These are phyloP conservation scores for Persicaria tinctoria DNA, from an alignment of 148 eudicot species.

Conservation along the genomic window DNA sequence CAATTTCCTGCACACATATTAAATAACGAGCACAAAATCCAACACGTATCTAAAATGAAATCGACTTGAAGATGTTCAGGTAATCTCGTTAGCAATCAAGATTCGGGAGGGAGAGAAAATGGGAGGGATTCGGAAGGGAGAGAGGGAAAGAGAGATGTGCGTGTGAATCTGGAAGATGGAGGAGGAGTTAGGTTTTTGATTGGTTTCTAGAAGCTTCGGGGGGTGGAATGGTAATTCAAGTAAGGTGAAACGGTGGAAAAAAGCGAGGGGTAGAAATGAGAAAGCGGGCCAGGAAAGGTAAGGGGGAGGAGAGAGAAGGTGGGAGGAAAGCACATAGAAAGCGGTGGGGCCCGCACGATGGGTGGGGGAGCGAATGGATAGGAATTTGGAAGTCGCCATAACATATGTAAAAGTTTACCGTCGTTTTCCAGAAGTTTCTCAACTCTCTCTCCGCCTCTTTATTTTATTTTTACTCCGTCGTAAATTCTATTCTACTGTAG, in stretches of 20 bases:
- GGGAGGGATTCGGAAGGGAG: neutral
- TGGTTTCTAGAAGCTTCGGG: conserved; percentile 39
- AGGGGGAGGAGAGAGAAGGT: neutral
- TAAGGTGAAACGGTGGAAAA: neutral
- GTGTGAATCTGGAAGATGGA: neutral
- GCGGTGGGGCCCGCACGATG: conserved; percentile 1
- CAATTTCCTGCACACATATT: neutral
- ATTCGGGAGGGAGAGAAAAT: neutral
- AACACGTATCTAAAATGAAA: neutral
- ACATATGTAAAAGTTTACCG: conserved; percentile 13
- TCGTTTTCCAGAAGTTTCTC: conserved; percentile 25
- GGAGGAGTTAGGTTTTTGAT: conserved; percentile 13
- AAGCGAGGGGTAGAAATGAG: neutral
- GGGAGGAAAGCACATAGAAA: conserved; percentile 2
- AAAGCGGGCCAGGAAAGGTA: neutral
- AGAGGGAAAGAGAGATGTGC: neutral
- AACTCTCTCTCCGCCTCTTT: neutral
- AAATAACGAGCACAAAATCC: neutral
- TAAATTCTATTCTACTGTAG: too few relatives aligned
- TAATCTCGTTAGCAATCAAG: neutral
- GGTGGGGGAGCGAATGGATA: conserved; percentile 1
- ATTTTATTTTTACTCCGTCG: too few relatives aligned
- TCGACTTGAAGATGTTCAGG: neutral
- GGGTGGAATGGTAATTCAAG: conserved; percentile 13
- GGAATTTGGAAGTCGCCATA: conserved; percentile 16